Base-by-base conservation (phyloP, 1,284 basidiomycete species). In the Microbotryum lychnidis-dioicae region DNA sequence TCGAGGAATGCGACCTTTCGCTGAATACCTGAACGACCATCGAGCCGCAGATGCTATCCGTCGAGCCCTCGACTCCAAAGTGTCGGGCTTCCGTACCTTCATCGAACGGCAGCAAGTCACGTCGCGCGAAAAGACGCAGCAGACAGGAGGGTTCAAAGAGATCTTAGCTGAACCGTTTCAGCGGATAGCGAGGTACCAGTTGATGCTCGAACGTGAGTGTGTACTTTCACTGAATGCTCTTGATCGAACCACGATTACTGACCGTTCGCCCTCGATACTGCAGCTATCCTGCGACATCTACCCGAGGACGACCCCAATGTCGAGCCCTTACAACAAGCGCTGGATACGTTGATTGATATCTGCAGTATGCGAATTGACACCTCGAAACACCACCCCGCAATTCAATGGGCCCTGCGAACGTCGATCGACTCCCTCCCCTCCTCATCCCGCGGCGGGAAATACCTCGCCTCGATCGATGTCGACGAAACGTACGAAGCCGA, bases 111-210 rank as follows among this genome's bases (percentile, higher is more conserved):
- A 58, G 1, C 59, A 62, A 48, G 50, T 65, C 0, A 27, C 57
- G 50, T 54, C 51, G n/a, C 57, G 63, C 2, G 63, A 67, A 47
- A 47, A 56, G 18, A 57, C 63, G 3, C 85, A 88, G 65, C 84
- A 85, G 4, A 81, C 85, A 16, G 91, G 91, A 61, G 92, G 94
- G 16, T 80, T 99, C 48, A 84, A 91, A 23, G 94, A 98, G 75
- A 83, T 99, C 49, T 80, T 99, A 49, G 97, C 97, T 84, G 96
- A 98, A 73, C 96, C 96, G n/a, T 90, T 97, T n/a, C 96, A 99
- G 75, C 86, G 96, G 31, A 91, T 98, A 67, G 93, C 96, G 1
- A 82, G 94, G 60, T 98, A 98, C 76, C 96, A 91, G 2, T 80
- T 99, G 27, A 81, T 99, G 66, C 90, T 97, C 76, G 86, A 91